phyloP scores from a whole-genome alignment of 345 rosid species.

The Orychophragmus violaceus region DNA sequence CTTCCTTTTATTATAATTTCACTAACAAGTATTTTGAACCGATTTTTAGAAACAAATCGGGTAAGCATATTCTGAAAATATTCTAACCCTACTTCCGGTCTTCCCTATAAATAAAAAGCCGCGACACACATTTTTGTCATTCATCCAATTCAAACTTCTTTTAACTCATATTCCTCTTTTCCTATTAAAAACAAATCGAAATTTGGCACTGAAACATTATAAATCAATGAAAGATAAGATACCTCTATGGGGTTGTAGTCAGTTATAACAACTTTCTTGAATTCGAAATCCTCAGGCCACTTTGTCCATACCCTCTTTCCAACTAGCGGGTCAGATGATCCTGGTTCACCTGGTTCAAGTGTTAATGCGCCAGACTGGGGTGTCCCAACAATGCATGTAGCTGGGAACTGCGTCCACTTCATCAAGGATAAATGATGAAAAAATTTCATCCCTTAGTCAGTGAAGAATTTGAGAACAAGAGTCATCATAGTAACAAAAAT shows the following conservation, averaged over 20 bases:
- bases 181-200: too few species aligned
- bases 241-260: slow-evolving; percentile 66
- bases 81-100: too few species aligned
- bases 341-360: slow-evolving; percentile 59
- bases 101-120: too few species aligned
- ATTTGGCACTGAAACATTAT: slow-evolving; percentile 7
- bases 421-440: slow-evolving; percentile 34
- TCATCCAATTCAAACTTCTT: too few species aligned
- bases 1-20: too few species aligned
- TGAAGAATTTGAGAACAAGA: not conserved
- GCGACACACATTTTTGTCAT: too few species aligned
- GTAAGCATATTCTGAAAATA: too few species aligned
- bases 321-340: slow-evolving; percentile 57
- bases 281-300: slow-evolving; percentile 90
- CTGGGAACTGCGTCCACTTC: slow-evolving; percentile 61
- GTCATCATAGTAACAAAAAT: not conserved
- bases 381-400: slow-evolving; percentile 60
- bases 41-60: too few species aligned
- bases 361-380: slow-evolving; percentile 50
- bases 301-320: slow-evolving; percentile 92
- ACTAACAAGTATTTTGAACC: too few species aligned
- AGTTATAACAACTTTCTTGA: slow-evolving; percentile 79
- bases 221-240: slow-evolving; percentile 20
- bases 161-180: too few species aligned
- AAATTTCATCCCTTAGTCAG: slow-evolving; percentile 13